Evolutionary conservation across 306 rosid species (phyloP).

Genomic region (Spatholobus suberectus): DNA sequence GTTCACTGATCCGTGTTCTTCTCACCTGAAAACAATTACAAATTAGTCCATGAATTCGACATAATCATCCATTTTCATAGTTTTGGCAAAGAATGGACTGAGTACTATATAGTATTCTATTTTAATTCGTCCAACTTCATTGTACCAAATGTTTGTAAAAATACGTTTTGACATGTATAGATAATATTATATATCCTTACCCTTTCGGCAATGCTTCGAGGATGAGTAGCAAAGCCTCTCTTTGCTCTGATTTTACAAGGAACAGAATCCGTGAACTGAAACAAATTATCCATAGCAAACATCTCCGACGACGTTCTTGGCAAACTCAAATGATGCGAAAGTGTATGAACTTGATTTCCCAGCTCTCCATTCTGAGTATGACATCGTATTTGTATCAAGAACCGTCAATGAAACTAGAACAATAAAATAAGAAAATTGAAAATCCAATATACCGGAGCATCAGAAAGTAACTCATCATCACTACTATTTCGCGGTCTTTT

Average conservation of each 20-base stretch:
- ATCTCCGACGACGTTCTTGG: conserved; percentile 69
- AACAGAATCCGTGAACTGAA: conserved; percentile 79
- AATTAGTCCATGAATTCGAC: neutral
- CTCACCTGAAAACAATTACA: conserved; percentile 61
- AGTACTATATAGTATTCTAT: neutral
- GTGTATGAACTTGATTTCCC: conserved; percentile 59
- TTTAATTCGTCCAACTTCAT: neutral
- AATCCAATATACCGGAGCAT: conserved; percentile 56
- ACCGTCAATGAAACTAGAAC: neutral
- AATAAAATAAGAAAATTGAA: neutral
- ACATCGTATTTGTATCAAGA: conserved; percentile 6
- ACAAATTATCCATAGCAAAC: conserved; percentile 65
- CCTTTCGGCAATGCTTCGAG: conserved; percentile 96
- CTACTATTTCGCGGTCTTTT: conserved; percentile 58
- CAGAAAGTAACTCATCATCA: conserved; percentile 50
- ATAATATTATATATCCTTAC: conserved; percentile 38
- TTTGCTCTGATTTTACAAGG: conserved; percentile 93
- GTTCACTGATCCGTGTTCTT: conserved; percentile 93
- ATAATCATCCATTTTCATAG: neutral
- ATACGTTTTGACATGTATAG: neutral
- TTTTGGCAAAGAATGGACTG: neutral
- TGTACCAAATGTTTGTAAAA: neutral
- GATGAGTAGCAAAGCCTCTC: conserved; percentile 98
- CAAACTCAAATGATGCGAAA: conserved; percentile 80
- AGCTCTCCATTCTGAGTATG: conserved; percentile 60